A percentile compares a stretch with the other conserved stretches of the same genome.
These are phyloP conservation scores for Hyaloscypha finlandica DNA, from an alignment of 495 filamentous ascomycete species.

Conservation along the genomic window DNA sequence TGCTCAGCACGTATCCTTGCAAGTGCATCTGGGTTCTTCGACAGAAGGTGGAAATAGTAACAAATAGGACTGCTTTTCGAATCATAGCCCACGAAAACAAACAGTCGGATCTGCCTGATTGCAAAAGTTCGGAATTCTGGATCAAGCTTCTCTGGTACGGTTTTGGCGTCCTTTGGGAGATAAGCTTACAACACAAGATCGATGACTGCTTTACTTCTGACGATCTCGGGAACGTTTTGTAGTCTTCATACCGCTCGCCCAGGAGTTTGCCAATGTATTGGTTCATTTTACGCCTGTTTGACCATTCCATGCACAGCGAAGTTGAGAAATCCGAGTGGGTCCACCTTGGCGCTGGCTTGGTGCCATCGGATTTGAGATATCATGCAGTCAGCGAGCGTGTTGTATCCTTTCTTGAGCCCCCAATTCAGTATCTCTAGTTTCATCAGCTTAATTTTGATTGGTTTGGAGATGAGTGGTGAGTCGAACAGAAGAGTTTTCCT, in stretches of 20 bases:
- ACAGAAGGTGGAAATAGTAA: neutral
- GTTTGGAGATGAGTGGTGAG: neutral
- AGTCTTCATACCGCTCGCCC: neutral
- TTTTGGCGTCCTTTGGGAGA: neutral
- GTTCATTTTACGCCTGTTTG: neutral
- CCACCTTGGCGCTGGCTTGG: neutral
- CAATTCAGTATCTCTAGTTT: neutral
- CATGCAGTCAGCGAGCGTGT: neutral
- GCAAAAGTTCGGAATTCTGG: neutral
- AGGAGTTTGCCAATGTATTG: neutral
- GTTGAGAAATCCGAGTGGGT: neutral
- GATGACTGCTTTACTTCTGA: neutral
- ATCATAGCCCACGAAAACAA: neutral
- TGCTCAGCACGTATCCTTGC: neutral
- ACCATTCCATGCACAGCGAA: neutral
- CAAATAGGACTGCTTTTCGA: neutral
- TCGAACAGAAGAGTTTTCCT: conserved; percentile 24
- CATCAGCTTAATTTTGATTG: neutral
- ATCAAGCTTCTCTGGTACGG: neutral
- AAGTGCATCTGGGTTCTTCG: neutral
- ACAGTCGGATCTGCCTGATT: neutral
- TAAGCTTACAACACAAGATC: neutral
- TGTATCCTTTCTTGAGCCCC: neutral
- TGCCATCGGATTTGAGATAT: neutral
- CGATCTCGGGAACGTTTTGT: neutral